Base-by-base conservation (phyloP, 2,329 filamentous ascomycete genomes). In the Thielaviopsis punctulata region DNA sequence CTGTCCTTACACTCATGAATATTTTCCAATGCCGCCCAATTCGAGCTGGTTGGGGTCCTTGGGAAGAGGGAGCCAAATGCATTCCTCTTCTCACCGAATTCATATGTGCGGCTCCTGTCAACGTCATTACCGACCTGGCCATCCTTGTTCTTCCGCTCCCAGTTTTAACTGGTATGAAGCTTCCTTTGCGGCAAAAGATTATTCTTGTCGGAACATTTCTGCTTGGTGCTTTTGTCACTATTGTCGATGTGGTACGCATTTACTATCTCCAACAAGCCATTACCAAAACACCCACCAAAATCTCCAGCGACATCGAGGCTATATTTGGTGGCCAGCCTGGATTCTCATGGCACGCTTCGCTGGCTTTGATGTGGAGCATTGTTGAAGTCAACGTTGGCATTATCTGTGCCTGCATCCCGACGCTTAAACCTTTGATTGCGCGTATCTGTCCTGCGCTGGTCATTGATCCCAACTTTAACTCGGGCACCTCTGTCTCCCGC, bases 311-410 rank as follows among this genome's bases (percentile, higher is more conserved):
- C 52, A 63, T 65, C 1, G 59, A 64, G 8, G 65, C 69, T 10
- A 65, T 68, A 6, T 78, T 79, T 51, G 76, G 75, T 7, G 69
- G 69, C 44, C 71, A 72, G 44, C 60, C 64, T 2, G 69, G 79
- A 54, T 80, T 79, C 59, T 68, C 74, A 52, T 86, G 79, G 80
- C 88, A 90, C 61, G 85, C 86, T 0, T 86, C 86, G 0, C 68
- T 88, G 4, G 86, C 86, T 0, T 82, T 93, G 62, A 90, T 95
- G 85, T 96, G 89, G 90, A 90, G 85, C 15, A 84, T 83, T 12
- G 80, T 95, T 51, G 89, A 95, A 64, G 87, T 95, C 61, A 92
- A 94, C 58, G 72, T 93, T 1, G 89, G 87, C 18, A 88, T 95
- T 59, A 82, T 88, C 57, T 94, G 86, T 62, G 89, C 84, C 43